Percentiles rank a stretch among this genome's conserved stretches.
These are phyloP conservation scores for Crotalaria pallida DNA, from an alignment of 306 rosid genomes.

Conservation along the genomic window DNA sequence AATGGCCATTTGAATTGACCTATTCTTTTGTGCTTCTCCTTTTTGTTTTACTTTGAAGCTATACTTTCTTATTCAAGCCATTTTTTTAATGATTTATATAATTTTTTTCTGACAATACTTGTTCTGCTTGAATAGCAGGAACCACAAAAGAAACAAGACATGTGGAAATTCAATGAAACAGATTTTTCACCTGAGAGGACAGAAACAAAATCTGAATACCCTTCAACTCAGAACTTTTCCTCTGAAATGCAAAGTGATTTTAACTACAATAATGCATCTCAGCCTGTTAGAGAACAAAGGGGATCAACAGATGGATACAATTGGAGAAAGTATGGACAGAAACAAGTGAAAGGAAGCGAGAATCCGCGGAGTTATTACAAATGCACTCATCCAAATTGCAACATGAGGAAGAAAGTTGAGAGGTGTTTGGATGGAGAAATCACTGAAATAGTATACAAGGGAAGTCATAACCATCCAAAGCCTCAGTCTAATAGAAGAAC, in stretches of 20 bases:
- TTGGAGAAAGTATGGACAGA: slow-evolving; percentile 97
- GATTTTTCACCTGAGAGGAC: slow-evolving; percentile 34
- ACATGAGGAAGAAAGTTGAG: slow-evolving; percentile 87
- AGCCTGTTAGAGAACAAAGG: slow-evolving; percentile 44
- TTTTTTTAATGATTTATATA: neutral
- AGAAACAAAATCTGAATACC: slow-evolving; percentile 44
- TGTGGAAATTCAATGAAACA: slow-evolving; percentile 45
- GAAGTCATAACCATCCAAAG: slow-evolving; percentile 82
- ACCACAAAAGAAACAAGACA: slow-evolving; percentile 33
- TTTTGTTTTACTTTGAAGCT: neutral
- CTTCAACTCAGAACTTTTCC: slow-evolving; percentile 27
- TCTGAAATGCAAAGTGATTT: slow-evolving; percentile 37
- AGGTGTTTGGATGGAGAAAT: slow-evolving; percentile 78
- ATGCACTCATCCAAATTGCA: slow-evolving; percentile 65
- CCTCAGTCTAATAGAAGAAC: slow-evolving; percentile 67
- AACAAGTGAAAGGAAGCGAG: slow-evolving; percentile 92
- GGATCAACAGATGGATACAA: slow-evolving; percentile 79
- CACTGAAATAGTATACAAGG: slow-evolving; percentile 89
- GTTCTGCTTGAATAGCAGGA: slow-evolving; percentile 33
- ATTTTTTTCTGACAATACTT: slow-evolving; percentile 14
- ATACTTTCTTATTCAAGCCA: neutral
- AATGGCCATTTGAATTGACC: slow-evolving; percentile 3
- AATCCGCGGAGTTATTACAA: slow-evolving; percentile 91
- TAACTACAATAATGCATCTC: slow-evolving; percentile 25
- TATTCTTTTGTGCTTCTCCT: neutral